Evolutionary conservation across 352 stramenopile genomes (phyloP), one percentile per base, ranked within the genome.

Genomic region (Phytophthora ramorum): DNA sequence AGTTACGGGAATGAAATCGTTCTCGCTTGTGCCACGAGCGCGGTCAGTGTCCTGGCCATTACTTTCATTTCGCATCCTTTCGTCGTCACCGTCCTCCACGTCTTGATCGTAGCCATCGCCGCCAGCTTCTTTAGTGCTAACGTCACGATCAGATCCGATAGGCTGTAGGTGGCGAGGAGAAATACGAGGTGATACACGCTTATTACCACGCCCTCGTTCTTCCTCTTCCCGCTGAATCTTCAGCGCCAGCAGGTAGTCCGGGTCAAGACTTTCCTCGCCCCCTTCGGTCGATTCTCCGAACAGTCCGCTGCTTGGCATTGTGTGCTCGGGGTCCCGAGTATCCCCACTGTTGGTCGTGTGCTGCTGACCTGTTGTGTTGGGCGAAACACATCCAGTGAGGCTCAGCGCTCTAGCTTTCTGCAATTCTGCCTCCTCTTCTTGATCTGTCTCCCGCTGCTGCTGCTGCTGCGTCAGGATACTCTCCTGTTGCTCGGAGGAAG

Each of bases 201-300:
- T 78, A 38, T 64, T 81, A 2, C 61, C 60, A 47, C 66, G 60
- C 5, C 56, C 61, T 9, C 52, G 61, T 30, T 64, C 78, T 28
- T 96, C 82, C 67, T 97, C 87, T 76, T 97, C 83, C 44, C 90
- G 73, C 52, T 94, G 87, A 2, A 96, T 71, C 24, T 75, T 82
- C 35, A 95, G 64, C 1, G 89, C 89, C 7, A 95, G 51, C 7
- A 92, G 48, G 50, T 83, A 94, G 52, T 97, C 89, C 0, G 85
- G 51, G 41, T 96, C 85, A 2, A 73, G 28, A 40, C 72, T 62
- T 48, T 63, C 38, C 0, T 47, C 28, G 10, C 48, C 37, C 13
- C 46, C 44, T 28, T 70, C 46, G 12, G 35, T 20, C 40, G 20
- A 51, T 19, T 66, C 51, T 32, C 54, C 66, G 19, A 64, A 64